These are phyloP conservation scores for Peronospora destructor DNA, from an alignment of 352 stramenopile species.

Conservation along the genomic window DNA sequence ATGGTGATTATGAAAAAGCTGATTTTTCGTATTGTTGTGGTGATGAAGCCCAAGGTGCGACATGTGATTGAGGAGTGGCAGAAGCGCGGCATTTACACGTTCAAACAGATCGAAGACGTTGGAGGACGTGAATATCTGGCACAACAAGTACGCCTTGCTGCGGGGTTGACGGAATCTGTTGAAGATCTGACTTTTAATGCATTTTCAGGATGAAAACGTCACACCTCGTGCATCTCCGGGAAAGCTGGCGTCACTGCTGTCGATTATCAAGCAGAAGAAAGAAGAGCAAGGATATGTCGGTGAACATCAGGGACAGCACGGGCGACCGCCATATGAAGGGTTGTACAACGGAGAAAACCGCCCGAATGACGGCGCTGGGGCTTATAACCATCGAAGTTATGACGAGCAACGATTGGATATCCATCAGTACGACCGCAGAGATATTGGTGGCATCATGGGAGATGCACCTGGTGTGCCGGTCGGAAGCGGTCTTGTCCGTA, in stretches of 20 bases:
- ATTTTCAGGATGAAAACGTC: conserved; percentile 24
- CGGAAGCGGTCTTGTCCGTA: conserved; percentile 19
- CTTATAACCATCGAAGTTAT: conserved; percentile 17
- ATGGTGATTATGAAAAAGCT: not conserved
- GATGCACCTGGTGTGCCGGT: conserved; percentile 20
- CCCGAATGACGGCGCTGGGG: conserved; percentile 12
- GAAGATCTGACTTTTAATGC: conserved; percentile 3
- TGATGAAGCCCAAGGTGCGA: conserved; percentile 40
- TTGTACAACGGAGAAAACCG: conserved; percentile 13
- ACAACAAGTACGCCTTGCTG: conserved; percentile 16
- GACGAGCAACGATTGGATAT: conserved; percentile 18
- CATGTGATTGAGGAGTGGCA: conserved; percentile 80
- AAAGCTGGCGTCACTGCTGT: conserved; percentile 69
- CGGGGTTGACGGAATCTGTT: not conserved
- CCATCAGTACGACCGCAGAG: conserved; percentile 14
- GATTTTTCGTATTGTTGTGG: not conserved
- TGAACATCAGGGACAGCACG: conserved; percentile 13
- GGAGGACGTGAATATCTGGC: conserved; percentile 37
- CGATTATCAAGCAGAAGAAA: conserved; percentile 82
- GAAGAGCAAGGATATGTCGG: conserved; percentile 30
- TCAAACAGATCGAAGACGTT: conserved; percentile 51
- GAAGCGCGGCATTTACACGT: conserved; percentile 60
- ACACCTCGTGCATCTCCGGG: conserved; percentile 39
- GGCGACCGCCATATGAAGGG: conserved; percentile 6
- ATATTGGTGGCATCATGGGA: conserved; percentile 25